Evolutionary conservation across 805 yeast genomes (phyloP).

Genomic region (Saccharomycopsis microspora): DNA sequence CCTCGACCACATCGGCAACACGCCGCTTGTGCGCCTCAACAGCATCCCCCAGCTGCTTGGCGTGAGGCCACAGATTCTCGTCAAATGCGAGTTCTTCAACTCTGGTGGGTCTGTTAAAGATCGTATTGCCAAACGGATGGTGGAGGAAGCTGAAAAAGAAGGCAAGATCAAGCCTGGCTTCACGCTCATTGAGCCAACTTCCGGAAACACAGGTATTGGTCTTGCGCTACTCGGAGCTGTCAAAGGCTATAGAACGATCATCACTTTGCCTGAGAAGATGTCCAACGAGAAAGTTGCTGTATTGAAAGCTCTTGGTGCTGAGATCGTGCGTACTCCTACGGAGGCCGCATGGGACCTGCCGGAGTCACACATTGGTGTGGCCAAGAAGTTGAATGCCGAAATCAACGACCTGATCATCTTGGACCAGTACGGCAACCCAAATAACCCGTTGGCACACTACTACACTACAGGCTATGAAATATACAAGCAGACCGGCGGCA

Average conservation of each 20-base stretch:
- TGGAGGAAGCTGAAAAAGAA: slow-evolving; percentile 67
- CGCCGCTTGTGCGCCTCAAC: slow-evolving; percentile 68
- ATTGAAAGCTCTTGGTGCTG: slow-evolving; percentile 82
- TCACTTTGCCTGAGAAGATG: slow-evolving; percentile 87
- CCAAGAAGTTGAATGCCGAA: slow-evolving; percentile 66
- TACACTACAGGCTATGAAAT: slow-evolving; percentile 78
- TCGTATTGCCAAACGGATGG: slow-evolving; percentile 80
- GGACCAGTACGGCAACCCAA: slow-evolving; percentile 70
- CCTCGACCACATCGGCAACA: slow-evolving; percentile 73
- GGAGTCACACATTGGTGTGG: slow-evolving; percentile 85
- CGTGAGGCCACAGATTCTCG: slow-evolving; percentile 58
- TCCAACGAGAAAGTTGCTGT: slow-evolving; percentile 84
- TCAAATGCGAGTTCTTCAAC: slow-evolving; percentile 73
- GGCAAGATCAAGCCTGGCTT: slow-evolving; percentile 79
- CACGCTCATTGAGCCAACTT: slow-evolving; percentile 80
- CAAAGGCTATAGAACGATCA: slow-evolving; percentile 76
- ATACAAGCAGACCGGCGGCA: slow-evolving; percentile 68
- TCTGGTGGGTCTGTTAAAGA: slow-evolving; percentile 89
- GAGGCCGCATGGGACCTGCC: slow-evolving; percentile 93
- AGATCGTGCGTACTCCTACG: slow-evolving; percentile 82
- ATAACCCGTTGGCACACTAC: slow-evolving; percentile 79
- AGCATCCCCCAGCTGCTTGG: slow-evolving; percentile 68
- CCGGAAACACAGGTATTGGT: slow-evolving; percentile 90
- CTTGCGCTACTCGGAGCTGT: slow-evolving; percentile 81
- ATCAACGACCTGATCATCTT: slow-evolving; percentile 76